Base-by-base conservation (phyloP, 345 rosid genomes). In the Heritiera fomes region DNA sequence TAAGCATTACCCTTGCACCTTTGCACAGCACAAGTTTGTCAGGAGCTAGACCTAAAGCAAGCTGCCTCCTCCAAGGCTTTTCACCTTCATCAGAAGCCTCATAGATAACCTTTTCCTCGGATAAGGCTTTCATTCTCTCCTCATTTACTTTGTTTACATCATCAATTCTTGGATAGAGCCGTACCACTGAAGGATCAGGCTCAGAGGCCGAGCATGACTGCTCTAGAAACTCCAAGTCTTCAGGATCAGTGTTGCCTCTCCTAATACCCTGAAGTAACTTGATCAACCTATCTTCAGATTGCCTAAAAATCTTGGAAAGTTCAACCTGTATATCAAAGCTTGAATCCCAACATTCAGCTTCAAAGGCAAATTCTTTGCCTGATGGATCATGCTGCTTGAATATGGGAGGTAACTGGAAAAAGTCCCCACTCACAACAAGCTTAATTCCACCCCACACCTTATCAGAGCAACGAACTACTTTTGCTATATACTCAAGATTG, bases 371-470 rank as follows among this genome's bases (percentile, higher is more conserved):
- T 78, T 80, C 80, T 59, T 74, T 74, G 50, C 66, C 6, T 0
- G 17, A 17, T 32, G 76, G 58, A 58, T n/a, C 43, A 28, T 9
- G 7, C 43, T 34, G 18, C 14, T 74, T 74, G 40, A 43, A 68
- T 43, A 74, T n/a, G 18, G 77, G 77, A 40, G 77, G 77, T 59
- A 86, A 41, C 82, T 84, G 89, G 34, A 80, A 79, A 71, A 82
- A 86, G 75, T 84, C 87, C 30, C 87, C 86, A 40, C 82, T 56
- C 14, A 65, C 89, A 14, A 84, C 69, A 49, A 86, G 83, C 79
- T 66, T 83, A 45, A 84, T 82, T 40, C 89, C 89, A 53, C 89
- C 89, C 87, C 89, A 84, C 0, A 82, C 72, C 63, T 75, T 10
- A 32, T 17, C 74, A 0, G 79, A 75, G 14, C 60, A 61, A 15